Evolutionary conservation across 805 yeast species (phyloP).

Genomic region (Cyberlindnera euphorbiae): DNA sequence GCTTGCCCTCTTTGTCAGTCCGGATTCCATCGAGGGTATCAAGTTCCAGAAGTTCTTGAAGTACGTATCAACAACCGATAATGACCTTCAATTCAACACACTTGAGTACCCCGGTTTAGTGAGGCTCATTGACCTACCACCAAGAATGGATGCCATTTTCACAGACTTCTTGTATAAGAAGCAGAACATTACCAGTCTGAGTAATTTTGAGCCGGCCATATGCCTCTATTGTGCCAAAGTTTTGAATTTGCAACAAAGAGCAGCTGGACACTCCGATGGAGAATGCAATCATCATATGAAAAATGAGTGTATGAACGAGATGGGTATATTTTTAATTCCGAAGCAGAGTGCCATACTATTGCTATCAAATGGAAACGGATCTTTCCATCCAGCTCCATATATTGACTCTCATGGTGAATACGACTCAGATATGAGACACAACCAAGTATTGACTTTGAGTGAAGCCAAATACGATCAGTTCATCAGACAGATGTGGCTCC

Average conservation of each 20-base stretch:
- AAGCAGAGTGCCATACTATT: constrained; percentile 60
- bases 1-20: constrained; percentile 11
- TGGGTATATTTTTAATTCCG: constrained; percentile 72
- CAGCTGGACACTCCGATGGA: constrained; percentile 55
- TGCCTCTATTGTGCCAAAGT: constrained; percentile 78
- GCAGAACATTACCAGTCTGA: constrained; percentile 33
- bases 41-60: constrained; percentile 16
- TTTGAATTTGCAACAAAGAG: constrained; percentile 59
- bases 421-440: constrained; percentile 66
- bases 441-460: constrained; percentile 67
- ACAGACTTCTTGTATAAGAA: constrained; percentile 49
- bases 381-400: constrained; percentile 81
- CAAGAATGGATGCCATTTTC: constrained; percentile 62
- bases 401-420: constrained; percentile 83
- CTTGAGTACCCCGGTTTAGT: constrained; percentile 64
- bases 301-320: constrained; percentile 57
- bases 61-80: constrained; percentile 20
- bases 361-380: constrained; percentile 71
- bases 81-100: constrained; percentile 17
- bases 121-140: constrained; percentile 60
- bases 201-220: constrained; percentile 68
- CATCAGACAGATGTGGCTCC: constrained; percentile 66
- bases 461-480: constrained; percentile 59
- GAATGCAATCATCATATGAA: constrained; percentile 73
- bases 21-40: constrained; percentile 23